phyloP scores from a whole-genome alignment of 306 rosid species.

The Prunus armeniaca region DNA sequence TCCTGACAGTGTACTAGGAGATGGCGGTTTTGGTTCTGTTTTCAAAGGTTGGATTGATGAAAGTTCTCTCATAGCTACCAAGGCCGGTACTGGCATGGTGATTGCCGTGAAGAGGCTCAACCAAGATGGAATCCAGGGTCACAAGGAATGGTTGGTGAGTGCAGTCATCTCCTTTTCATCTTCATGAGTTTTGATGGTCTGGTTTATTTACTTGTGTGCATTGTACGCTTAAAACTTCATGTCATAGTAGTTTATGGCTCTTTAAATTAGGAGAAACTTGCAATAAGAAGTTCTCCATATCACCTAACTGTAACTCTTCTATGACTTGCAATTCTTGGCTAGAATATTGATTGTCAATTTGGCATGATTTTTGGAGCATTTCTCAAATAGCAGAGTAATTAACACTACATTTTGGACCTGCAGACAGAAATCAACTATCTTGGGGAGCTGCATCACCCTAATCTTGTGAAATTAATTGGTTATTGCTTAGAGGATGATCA shows the following conservation, averaged over 20 bases:
- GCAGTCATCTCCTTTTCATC: neutral
- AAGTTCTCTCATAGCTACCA: slow-evolving; percentile 62
- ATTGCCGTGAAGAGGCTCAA: slow-evolving; percentile 93
- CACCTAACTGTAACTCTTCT: neutral
- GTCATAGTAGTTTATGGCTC: neutral
- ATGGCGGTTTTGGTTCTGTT: slow-evolving; percentile 98
- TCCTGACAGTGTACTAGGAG: slow-evolving; percentile 90
- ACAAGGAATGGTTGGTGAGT: slow-evolving; percentile 93
- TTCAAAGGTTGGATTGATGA: slow-evolving; percentile 95
- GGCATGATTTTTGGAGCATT: slow-evolving; percentile 3
- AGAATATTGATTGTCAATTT: slow-evolving; percentile 8
- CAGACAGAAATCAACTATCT: slow-evolving; percentile 97
- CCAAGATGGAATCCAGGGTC: slow-evolving; percentile 89
- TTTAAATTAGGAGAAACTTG: neutral
- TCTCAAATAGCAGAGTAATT: slow-evolving; percentile 6
- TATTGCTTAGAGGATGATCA: slow-evolving; percentile 93
- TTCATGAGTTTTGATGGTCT: neutral
- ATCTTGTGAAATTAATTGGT: slow-evolving; percentile 89
- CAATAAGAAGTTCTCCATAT: neutral
- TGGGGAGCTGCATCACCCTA: slow-evolving; percentile 85
- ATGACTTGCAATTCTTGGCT: slow-evolving; percentile 11
- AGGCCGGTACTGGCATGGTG: slow-evolving; percentile 74
- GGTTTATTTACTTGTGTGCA: neutral
- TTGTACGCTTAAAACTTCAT: neutral
- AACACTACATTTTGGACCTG: slow-evolving; percentile 17